Conservation (phyloP, 1,284 basidiomycete genomes). For the Tilletia setariae region DNA sequence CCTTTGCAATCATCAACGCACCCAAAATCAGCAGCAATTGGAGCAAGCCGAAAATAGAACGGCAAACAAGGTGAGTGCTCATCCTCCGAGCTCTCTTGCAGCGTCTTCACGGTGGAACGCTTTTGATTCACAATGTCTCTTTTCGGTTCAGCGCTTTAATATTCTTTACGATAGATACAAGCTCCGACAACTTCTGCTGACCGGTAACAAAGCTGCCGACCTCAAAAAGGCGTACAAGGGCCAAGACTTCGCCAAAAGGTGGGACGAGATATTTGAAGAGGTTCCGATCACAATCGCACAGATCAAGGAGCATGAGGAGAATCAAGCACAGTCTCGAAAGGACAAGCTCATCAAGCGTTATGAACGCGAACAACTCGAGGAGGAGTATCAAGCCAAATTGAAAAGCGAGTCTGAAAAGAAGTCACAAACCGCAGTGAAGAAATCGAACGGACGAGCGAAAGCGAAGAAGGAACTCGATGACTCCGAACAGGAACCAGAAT, state of each 20-base stretch:
- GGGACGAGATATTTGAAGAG: conserved; percentile 65
- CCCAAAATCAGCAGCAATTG: conserved; percentile 40
- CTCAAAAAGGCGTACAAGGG: conserved; percentile 65
- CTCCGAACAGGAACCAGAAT: conserved; percentile 30
- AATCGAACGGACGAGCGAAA: not conserved
- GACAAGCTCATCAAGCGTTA: conserved; percentile 67
- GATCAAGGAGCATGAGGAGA: conserved; percentile 76
- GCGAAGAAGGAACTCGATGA: conserved; percentile 8
- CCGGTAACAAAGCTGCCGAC: conserved; percentile 60
- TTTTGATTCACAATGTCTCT: conserved; percentile 14
- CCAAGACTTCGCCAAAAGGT: conserved; percentile 61
- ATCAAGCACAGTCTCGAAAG: conserved; percentile 60
- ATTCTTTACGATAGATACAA: conserved; percentile 52
- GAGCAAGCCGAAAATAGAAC: conserved; percentile 20
- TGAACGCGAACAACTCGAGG: conserved; percentile 61
- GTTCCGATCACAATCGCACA: conserved; percentile 91
- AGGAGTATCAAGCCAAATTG: conserved; percentile 41
- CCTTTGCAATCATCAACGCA: conserved; percentile 54
- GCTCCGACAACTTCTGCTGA: conserved; percentile 51
- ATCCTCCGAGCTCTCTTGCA: not conserved
- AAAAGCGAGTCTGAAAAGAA: conserved; percentile 28
- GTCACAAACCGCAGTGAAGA: conserved; percentile 33
- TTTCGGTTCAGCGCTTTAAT: conserved; percentile 22
- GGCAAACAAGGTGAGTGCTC: conserved; percentile 19
- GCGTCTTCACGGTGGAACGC: not conserved